Conservation (phyloP, 2,329 filamentous ascomycete species). For the Penicillium capsulatum region DNA sequence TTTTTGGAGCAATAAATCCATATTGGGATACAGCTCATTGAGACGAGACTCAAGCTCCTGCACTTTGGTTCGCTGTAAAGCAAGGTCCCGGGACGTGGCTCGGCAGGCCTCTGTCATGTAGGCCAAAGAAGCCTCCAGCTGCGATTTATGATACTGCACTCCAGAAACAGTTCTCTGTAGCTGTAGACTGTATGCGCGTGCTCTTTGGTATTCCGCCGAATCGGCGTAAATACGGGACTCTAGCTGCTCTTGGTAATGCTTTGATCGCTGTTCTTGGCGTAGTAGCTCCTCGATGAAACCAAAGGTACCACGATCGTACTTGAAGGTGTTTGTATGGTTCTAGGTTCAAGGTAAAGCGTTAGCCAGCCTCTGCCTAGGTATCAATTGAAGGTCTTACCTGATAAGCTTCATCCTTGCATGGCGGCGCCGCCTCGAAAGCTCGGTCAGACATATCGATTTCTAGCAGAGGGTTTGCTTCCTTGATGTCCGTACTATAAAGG, state of each 20-base stretch:
- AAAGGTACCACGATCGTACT: background rate
- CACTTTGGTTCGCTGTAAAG: background rate
- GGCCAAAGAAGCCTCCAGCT: background rate
- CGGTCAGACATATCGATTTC: background rate
- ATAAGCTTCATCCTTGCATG: background rate
- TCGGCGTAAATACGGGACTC: background rate
- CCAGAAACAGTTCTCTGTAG: background rate
- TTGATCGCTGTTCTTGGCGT: background rate
- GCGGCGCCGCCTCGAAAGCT: background rate
- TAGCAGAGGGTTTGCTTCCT: background rate
- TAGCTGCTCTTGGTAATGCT: background rate
- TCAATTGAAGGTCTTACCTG: background rate
- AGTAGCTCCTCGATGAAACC: background rate
- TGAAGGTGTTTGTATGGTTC: background rate
- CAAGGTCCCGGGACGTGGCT: background rate
- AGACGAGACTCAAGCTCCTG: background rate
- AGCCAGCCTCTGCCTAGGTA: background rate
- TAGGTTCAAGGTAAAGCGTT: background rate
- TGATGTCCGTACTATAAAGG: background rate
- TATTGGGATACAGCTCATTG: background rate
- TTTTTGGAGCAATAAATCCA: background rate
- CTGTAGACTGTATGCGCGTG: background rate
- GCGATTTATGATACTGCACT: background rate
- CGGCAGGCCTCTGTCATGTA: background rate
- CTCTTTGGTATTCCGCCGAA: background rate